Conservation (phyloP, 2,329 filamentous ascomycete species). For the Penicillium rolfsii region DNA sequence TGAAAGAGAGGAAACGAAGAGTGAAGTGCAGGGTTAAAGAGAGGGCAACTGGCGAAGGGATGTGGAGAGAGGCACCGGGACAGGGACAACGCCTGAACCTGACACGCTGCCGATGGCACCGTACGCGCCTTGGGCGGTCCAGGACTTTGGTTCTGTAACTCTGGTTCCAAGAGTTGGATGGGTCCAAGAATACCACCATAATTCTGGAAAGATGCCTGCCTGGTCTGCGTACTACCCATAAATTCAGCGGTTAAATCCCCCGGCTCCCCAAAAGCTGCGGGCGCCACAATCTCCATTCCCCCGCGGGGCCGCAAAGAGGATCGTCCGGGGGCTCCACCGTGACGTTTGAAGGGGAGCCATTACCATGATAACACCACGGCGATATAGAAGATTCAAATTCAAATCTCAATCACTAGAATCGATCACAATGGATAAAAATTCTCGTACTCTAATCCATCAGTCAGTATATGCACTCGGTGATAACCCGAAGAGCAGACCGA, state of each 20-base stretch:
- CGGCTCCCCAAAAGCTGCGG: neutral
- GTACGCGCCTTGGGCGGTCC: neutral
- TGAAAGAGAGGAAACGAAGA: neutral
- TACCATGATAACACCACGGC: neutral
- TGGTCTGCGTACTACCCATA: too few species aligned
- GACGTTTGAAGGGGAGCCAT: neutral
- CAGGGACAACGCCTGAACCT: neutral
- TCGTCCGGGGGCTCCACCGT: conserved; percentile 10
- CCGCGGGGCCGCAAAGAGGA: conserved; percentile 3
- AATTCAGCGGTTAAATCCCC: neutral
- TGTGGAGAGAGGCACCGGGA: neutral
- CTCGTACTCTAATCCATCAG: neutral
- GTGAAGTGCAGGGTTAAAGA: neutral
- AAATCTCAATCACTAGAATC: neutral
- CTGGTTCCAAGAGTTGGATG: neutral
- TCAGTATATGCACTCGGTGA: neutral
- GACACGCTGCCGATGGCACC: conserved; percentile 3
- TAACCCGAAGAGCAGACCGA: neutral
- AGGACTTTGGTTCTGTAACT: neutral
- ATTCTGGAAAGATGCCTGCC: too few species aligned
- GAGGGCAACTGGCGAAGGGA: neutral
- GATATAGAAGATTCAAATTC: neutral
- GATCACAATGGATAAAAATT: neutral
- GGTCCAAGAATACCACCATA: neutral
- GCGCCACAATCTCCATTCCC: neutral